Conservation (phyloP, 805 yeast genomes). For the Barnettozyma pratensis region DNA sequence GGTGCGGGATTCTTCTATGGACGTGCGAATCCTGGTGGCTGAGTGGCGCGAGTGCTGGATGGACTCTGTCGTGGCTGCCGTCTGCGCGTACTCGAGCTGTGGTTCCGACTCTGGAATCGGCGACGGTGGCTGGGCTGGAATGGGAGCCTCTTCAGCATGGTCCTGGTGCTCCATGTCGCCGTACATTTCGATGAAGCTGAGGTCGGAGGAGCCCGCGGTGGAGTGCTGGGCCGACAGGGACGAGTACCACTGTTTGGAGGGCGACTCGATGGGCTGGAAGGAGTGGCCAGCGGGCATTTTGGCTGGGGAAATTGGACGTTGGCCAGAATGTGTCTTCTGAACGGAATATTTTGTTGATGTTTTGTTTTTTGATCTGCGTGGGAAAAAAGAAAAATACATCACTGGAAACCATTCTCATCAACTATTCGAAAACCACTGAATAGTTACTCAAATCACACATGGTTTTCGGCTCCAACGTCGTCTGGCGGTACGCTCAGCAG, state of each 20-base stretch:
- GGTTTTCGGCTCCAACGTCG: constrained; percentile 23
- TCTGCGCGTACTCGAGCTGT: background rate
- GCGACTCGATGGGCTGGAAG: too few species aligned
- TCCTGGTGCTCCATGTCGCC: constrained; percentile 16
- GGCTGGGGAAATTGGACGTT: too few species aligned
- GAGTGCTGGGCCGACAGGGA: background rate
- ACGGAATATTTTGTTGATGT: too few species aligned
- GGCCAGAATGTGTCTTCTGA: too few species aligned
- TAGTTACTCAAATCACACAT: background rate
- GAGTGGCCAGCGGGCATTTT: too few species aligned
- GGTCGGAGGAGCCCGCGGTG: constrained; percentile 13
- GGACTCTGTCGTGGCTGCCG: background rate
- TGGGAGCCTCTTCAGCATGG: too few species aligned
- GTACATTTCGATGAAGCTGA: constrained; percentile 35
- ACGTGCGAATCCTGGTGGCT: constrained; percentile 10
- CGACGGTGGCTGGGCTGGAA: too few species aligned
- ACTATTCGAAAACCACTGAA: background rate
- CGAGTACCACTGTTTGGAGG: background rate
- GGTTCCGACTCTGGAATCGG: background rate
- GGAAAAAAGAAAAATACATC: background rate
- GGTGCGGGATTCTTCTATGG: constrained; percentile 10
- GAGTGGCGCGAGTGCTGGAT: background rate
- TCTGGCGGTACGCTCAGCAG: constrained; percentile 30
- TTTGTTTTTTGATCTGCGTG: too few species aligned
- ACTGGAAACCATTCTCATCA: background rate